Evolutionary conservation across 495 filamentous ascomycete species (phyloP), one percentile per base, ranked within the genome.

Genomic region (Penicillium pulvis): DNA sequence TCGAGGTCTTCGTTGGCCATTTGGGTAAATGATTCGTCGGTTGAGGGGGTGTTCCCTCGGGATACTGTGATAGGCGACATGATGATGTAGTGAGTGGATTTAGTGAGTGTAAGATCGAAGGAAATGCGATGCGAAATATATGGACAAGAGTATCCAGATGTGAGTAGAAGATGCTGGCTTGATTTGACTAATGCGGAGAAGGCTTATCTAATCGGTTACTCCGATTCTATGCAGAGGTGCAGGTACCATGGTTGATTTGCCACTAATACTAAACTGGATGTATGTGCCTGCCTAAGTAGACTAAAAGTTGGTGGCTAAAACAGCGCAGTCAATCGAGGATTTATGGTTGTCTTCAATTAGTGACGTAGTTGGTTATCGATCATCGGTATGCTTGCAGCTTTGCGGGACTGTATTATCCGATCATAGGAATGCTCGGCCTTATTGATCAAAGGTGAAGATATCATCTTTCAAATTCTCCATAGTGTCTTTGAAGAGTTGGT

Each of bases 1-100:
- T 88, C 87, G 39, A 90, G 84, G 75, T 97, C 91, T 67, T 75
- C 75, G 64, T 87, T 81, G 55, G 71, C 71, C 74, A 87, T 86
- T 68, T 77, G 75, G 12, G 79, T 87, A 71, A 77, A 85, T 60
- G 72, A 67, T 59, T 69, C 62, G 9, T 57, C 26, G 19, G 45
- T 51, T 14, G 55, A 14, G 48, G 57, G 51, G 19, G 53, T 26
- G 7, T 44, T 50, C 51, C 63, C 69, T 61, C 62, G 65, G 53
- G 62, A 65, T 20, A 71, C 51, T 53, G 63, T 67, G n/a, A 76
- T 65, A 9, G 75, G 70, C 12, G 75, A 47, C 69, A 74, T 76
- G 50, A 1, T 50, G 28, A 7, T 28, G 4, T 28, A 28, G 28
- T 7, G 28, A 28, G 3, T 28, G 28, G 28, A 28, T 41, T 5